phyloP scores from a whole-genome alignment of 805 yeast genomes.

The Teunomyces kruisii region DNA sequence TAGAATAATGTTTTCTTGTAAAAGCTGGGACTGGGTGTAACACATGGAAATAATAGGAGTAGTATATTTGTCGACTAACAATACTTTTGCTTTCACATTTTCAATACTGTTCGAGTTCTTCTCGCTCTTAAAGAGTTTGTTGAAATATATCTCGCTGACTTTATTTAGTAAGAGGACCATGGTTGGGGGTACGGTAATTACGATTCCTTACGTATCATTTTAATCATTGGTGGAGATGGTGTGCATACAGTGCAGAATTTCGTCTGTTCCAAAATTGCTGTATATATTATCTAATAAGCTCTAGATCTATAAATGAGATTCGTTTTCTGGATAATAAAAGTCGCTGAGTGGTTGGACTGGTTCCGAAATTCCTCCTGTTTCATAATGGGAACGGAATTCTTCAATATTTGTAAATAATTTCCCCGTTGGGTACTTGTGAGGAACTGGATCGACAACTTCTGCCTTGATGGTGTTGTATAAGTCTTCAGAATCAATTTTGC shows the following conservation, averaged over 20 bases:
- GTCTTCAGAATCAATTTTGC: slow-evolving; percentile 14
- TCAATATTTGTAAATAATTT: slow-evolving; percentile 44
- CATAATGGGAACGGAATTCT: slow-evolving; percentile 54
- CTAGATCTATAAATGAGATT: slow-evolving; percentile 15
- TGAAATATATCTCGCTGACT: slow-evolving; percentile 31
- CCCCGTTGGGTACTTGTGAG: slow-evolving; percentile 51
- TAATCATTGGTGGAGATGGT: neutral
- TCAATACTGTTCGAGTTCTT: neutral
- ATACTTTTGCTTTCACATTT: slow-evolving; percentile 55
- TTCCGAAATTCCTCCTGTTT: slow-evolving; percentile 59
- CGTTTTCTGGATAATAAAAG: slow-evolving; percentile 22
- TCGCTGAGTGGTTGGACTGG: slow-evolving; percentile 40
- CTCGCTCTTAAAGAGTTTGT: slow-evolving; percentile 24
- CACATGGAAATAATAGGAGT: slow-evolving; percentile 85
- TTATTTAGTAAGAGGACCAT: slow-evolving; percentile 29
- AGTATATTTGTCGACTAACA: slow-evolving; percentile 77
- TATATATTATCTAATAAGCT: neutral
- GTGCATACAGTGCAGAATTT: neutral
- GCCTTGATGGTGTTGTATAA: slow-evolving; percentile 16
- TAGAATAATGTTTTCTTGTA: slow-evolving; percentile 80
- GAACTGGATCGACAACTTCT: slow-evolving; percentile 26
- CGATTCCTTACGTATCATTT: neutral
- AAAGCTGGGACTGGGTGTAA: slow-evolving; percentile 80
- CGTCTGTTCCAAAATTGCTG: neutral
- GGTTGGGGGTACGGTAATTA: neutral